These are phyloP conservation scores for Backusella australiensis DNA, from an alignment of 192 early-diverging fungal species.

Conservation along the genomic window DNA sequence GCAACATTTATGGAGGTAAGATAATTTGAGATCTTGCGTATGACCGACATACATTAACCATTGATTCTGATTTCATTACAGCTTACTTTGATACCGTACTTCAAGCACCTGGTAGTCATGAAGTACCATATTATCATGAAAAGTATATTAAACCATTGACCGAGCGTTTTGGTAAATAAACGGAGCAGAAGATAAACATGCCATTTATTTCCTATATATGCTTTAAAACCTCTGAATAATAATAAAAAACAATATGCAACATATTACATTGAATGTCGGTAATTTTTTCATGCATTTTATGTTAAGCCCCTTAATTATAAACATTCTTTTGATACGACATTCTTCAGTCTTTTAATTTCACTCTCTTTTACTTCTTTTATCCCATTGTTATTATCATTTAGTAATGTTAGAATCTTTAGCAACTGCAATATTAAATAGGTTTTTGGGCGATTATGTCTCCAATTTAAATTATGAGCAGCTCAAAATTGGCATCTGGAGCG, in stretches of 20 bases:
- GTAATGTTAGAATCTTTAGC: conserved; percentile 64
- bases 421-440: conserved; percentile 57
- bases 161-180: conserved; percentile 13
- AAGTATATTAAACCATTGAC: conserved; percentile 43
- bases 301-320: neutral
- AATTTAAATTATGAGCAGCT: conserved; percentile 84
- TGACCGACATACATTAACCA: neutral
- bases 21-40: neutral
- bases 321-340: neutral
- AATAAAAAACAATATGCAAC: neutral
- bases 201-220: neutral
- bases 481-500: conserved; percentile 84
- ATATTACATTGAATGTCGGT: no score
- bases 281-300: neutral
- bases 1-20: conserved; percentile 54
- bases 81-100: conserved; percentile 39
- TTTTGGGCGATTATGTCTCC: conserved; percentile 81
- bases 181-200: neutral
- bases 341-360: neutral
- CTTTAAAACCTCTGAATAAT: neutral
- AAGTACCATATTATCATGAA: conserved; percentile 36
- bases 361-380: neutral
- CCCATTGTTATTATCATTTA: neutral
- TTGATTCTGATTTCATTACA: neutral
- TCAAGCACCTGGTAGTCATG: conserved; percentile 36